Evolutionary conservation across 2,329 filamentous ascomycete species (phyloP), one percentile per base, ranked within the genome.

Genomic region (Pseudopithomyces maydicus): DNA sequence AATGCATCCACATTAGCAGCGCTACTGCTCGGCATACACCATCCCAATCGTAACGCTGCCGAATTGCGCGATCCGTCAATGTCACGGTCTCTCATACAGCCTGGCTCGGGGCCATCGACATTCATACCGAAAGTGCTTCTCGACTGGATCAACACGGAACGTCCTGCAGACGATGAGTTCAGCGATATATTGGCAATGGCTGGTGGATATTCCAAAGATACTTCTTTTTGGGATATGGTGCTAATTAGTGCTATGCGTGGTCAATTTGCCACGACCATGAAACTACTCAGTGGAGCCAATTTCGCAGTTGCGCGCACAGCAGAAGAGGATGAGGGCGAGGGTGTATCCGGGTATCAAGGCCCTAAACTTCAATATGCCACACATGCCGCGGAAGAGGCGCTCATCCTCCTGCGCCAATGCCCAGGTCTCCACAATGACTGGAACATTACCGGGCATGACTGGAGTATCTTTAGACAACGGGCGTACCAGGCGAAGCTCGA

Each of bases 191-290:
- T 85, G 59, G 81, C 82, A 26, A 78, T 87, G 64, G 82, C 82
- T 44, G 90, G 90, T 0, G 90, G 90, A 57, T 91, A 92, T 20
- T 89, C 91, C 1, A 86, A 87, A 42, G 90, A 95, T 68, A 80
- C 83, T 23, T 81, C 90, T 35, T 98, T 92, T 77, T 98, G 94
- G 94, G 90, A 93, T 70, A 87, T 87, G 1, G 80, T 97, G n/a
- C 90, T 68, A 19, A 60, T 86, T 54, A 82, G 87, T 14, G 81
- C 93, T 20, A 80, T 96, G 23, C 89, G 92, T 45, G 94, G 93
- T 41, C 88, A 89, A 56, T 84, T 96, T 42, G 66, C 74, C 14
- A 85, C 86, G 41, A 88, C 89, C 1, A 81, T 89, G n/a, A 79
- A 83, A 45, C 76, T 96, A 26, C 81, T 98, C 46, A 84, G 82